A percentile compares a stretch with the other conserved stretches of the same genome.
Conservation (phyloP, 1,284 basidiomycete genomes). For the Omphalotus olearius region DNA sequence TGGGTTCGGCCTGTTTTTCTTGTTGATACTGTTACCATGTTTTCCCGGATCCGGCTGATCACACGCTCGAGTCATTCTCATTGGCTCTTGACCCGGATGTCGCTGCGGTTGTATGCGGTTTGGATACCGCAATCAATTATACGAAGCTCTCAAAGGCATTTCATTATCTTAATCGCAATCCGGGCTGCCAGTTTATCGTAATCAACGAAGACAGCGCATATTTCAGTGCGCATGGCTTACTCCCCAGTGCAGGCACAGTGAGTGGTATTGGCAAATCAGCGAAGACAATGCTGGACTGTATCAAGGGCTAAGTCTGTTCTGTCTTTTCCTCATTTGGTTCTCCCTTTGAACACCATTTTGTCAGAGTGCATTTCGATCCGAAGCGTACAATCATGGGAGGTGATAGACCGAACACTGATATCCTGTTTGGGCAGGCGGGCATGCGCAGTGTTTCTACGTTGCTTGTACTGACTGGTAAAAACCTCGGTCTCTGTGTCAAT, state of each 20-base stretch:
- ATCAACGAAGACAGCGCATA: conserved; percentile 94
- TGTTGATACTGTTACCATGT: background rate
- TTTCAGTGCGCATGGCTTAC: conserved; percentile 76
- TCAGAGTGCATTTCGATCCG: conserved; percentile 82
- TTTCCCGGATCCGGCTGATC: conserved; percentile 76
- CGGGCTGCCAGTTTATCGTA: conserved; percentile 81
- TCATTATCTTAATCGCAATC: conserved; percentile 81
- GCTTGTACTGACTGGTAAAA: conserved; percentile 87
- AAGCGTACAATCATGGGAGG: conserved; percentile 90
- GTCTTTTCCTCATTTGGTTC: background rate
- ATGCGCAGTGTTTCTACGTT: conserved; percentile 85
- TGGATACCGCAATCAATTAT: conserved; percentile 82
- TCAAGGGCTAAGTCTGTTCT: conserved; percentile 80
- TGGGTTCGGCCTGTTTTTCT: conserved; percentile 41
- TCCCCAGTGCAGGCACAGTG: conserved; percentile 84
- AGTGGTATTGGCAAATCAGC: conserved; percentile 92
- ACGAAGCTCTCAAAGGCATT: conserved; percentile 93
- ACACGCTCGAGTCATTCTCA: conserved; percentile 59
- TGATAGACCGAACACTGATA: conserved; percentile 93
- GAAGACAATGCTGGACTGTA: conserved; percentile 91
- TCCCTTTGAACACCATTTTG: background rate
- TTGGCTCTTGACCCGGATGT: conserved; percentile 76
- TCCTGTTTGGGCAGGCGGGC: conserved; percentile 85
- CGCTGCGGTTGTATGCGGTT: conserved; percentile 88
- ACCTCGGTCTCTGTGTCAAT: conserved; percentile 4